Conservation (phyloP, 2,329 filamentous ascomycete genomes). For the Aspergillus pseudoviridinutans region DNA sequence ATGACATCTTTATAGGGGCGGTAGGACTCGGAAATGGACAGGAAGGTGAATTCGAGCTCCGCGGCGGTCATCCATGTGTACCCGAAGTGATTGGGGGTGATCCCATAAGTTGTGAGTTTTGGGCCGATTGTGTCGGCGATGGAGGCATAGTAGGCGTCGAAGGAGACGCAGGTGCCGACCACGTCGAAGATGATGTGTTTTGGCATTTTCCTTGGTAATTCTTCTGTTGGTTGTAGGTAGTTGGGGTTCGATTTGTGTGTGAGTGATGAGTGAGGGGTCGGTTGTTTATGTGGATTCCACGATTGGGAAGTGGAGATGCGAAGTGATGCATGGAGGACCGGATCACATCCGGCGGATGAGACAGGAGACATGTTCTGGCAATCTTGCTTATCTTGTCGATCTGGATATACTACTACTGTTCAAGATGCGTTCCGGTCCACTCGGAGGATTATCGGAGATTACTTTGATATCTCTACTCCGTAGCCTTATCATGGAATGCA, state of each 20-base stretch:
- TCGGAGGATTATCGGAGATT: neutral
- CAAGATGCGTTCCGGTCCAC: neutral
- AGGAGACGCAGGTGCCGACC: slow-evolving; percentile 47
- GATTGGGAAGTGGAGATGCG: too few species aligned
- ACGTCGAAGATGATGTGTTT: slow-evolving; percentile 52
- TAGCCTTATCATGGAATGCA: too few species aligned
- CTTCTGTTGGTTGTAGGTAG: neutral
- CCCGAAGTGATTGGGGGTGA: slow-evolving; percentile 39
- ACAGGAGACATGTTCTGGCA: too few species aligned
- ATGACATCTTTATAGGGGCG: slow-evolving; percentile 40
- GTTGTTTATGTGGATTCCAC: too few species aligned
- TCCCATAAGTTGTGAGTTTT: slow-evolving; percentile 28
- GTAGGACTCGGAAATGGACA: slow-evolving; percentile 41
- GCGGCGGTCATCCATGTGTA: slow-evolving; percentile 44
- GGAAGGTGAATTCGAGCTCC: slow-evolving; percentile 45
- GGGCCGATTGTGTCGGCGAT: slow-evolving; percentile 38
- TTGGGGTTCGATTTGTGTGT: too few species aligned
- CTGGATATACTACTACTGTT: too few species aligned
- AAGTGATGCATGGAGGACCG: too few species aligned
- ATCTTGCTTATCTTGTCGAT: too few species aligned
- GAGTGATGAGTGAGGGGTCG: neutral
- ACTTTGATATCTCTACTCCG: too few species aligned
- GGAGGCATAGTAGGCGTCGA: slow-evolving; percentile 38
- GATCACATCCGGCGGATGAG: too few species aligned
- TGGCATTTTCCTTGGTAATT: neutral